Evolutionary conservation across 192 early-diverging fungal genomes (phyloP).

Genomic region (Coemansia sp.): DNA sequence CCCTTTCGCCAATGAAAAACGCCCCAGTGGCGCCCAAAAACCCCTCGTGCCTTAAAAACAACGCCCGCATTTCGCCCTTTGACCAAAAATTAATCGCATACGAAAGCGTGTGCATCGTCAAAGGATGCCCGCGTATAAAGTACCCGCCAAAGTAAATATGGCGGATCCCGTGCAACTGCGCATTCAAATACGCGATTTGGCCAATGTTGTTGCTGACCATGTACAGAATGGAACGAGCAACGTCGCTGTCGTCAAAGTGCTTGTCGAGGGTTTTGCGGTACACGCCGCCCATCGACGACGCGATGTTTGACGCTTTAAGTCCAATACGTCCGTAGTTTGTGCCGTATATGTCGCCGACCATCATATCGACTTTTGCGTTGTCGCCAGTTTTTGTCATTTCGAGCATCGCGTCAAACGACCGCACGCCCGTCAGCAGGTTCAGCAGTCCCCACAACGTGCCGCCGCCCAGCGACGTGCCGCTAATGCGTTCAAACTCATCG

Average conservation of each 20-base stretch:
- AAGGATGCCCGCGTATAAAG: constrained; percentile 95
- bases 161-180: constrained; percentile 82
- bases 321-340: constrained; percentile 89
- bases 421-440: constrained; percentile 82
- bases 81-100: constrained; percentile 99
- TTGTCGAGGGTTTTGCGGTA: constrained; percentile 78
- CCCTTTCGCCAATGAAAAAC: constrained; percentile 16
- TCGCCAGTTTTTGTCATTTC: constrained; percentile 87
- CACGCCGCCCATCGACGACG: constrained; percentile 94
- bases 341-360: constrained; percentile 96
- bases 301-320: constrained; percentile 90
- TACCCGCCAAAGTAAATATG: constrained; percentile 97
- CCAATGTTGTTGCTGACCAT: constrained; percentile 99
- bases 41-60: constrained; percentile 97
- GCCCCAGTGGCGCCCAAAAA: constrained; percentile 95
- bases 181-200: constrained; percentile 97
- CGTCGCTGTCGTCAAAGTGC: constrained; percentile 74
- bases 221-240: constrained; percentile 86
- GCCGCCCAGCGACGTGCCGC: constrained; percentile 87
- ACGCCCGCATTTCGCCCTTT: constrained; percentile 87
- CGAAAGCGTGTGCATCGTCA: constrained; percentile 96
- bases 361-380: constrained; percentile 84
- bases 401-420: constrained; percentile 86
- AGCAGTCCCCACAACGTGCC: constrained; percentile 96
- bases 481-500: constrained; percentile 84